Base-by-base conservation (phyloP, 768 basidiomycete genomes). In the Boletellus sp. region DNA sequence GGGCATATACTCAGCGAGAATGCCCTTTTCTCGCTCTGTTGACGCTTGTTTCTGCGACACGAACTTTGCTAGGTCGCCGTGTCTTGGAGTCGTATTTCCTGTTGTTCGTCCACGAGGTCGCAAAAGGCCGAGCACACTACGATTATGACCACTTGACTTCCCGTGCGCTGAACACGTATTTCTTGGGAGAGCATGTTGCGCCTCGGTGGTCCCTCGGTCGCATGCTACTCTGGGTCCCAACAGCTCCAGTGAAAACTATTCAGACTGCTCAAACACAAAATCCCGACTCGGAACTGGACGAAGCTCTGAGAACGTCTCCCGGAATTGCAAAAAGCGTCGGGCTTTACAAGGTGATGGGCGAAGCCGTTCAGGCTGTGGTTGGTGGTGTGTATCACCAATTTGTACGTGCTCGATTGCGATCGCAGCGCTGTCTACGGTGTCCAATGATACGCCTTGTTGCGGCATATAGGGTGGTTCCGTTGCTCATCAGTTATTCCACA, bases 371-470 rank as follows among this genome's bases (percentile, higher is more conserved):
- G 56, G 90, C 86, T 3, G 73, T 90, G 15, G 67, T 90, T 26
- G 90, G 90, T 20, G 87, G 83, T 6, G 77, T 90, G 12, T 89
- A 82, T 59, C 81, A 85, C 59, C 87, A 93, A 72, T 88, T 84
- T 65, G 90, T 92, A 60, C 51, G 88, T 74, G 45, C 31, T 45
- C 50, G 33, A 9, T 41, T 56, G 55, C 61, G 72, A 11, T 54
- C 69, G 10, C 24, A 24, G 52, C 17, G 69, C 16, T 10, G 4
- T 33, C 34, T 31, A 17, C 23, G 38, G n/a, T 37, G 4, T 20
- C 34, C 53, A 44, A 52, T 20, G 16, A 33, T 17, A 8, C 50
- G 15, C n/a, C 22, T 26, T 7, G 20, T 43, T 1, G 22, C 4
- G 34, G 22, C 42, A 11, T 28, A 19, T 37, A 69, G 67, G 67